phyloP scores from a whole-genome alignment of 192 early-diverging fungal species.

The Backusella luteola region DNA sequence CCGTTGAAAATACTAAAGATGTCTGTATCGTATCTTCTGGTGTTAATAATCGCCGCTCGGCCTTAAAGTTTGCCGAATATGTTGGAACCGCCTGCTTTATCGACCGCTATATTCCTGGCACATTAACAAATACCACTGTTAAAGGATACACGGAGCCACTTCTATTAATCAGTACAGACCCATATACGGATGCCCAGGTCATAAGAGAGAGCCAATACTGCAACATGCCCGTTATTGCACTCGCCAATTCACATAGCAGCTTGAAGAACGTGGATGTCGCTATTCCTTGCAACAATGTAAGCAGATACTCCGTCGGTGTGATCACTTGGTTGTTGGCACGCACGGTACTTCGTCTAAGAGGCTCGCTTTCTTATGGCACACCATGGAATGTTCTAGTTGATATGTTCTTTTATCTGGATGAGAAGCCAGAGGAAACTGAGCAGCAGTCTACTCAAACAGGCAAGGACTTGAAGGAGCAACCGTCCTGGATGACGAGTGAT shows the following conservation, averaged over 20 bases:
- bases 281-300: not conserved
- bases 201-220: not conserved
- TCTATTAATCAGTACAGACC: not conserved
- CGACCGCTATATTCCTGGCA: not conserved
- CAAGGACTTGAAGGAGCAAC: not conserved
- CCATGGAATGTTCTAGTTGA: not conserved
- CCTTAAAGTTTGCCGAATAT: not conserved
- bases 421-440: not conserved
- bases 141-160: not conserved
- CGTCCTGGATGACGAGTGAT: not conserved
- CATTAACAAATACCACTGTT: not conserved
- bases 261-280: not conserved
- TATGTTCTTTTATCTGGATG: conserved; percentile 2
- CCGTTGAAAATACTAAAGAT: not conserved
- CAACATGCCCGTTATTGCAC: not conserved
- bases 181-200: not conserved
- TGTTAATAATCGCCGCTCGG: not conserved
- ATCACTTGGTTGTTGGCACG: not conserved
- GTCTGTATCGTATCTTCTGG: not conserved
- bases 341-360: not conserved
- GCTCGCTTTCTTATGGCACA: not conserved
- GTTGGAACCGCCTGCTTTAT: not conserved
- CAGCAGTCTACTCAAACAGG: not conserved
- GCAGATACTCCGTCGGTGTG: not conserved
- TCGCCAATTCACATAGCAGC: not conserved